Evolutionary conservation across 108 stramenopile species (phyloP), one percentile per base, ranked within the genome.

Genomic region (Heterococcus sp.): DNA sequence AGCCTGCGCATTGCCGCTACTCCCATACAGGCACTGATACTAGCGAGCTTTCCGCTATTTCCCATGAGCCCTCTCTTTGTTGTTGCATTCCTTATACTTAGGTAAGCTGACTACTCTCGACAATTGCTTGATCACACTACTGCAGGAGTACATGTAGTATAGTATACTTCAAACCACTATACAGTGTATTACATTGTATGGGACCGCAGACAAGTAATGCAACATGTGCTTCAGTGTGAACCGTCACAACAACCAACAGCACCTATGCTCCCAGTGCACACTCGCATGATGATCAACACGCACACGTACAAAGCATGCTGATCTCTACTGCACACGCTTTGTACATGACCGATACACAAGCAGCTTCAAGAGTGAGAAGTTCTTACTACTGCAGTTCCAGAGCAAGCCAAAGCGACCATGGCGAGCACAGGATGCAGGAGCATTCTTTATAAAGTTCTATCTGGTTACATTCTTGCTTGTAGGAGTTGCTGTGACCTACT

Each of bases 391-490:
- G 66, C 66, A 65, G 46, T 78, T 32, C 33, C 35, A 84, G 65
- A 81, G 83, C 32, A 86, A 86, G 78, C 85, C 85, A 8, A 84
- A 86, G 65, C 76, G 79, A 4, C 74, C 73, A n/a, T 58, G 78
- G 78, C 74, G 64, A 37, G 78, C 85, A 65, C 36, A 84, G 37
- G 84, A 86, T 38, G 78, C n/a, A 3, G 84, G 77, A 37, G 71
- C 77, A 27, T 86, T 86, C 76, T 86, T 86, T 63, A 79, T 86
- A 77, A 86, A 84, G 78, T 86, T 86, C 70, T 86, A 86, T 33
- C 65, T 86, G 5, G 77, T 76, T 28, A 85, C 84, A 27, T 69
- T 85, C 32, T 38, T 85, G n/a, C 35, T 76, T 27, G 67, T 81
- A 2, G 84, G 82, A 5, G 67, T 83, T 14, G 36, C 72, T 32